Conservation (phyloP, 495 filamentous ascomycete species). For the Hypomontagnella monticulosa region DNA sequence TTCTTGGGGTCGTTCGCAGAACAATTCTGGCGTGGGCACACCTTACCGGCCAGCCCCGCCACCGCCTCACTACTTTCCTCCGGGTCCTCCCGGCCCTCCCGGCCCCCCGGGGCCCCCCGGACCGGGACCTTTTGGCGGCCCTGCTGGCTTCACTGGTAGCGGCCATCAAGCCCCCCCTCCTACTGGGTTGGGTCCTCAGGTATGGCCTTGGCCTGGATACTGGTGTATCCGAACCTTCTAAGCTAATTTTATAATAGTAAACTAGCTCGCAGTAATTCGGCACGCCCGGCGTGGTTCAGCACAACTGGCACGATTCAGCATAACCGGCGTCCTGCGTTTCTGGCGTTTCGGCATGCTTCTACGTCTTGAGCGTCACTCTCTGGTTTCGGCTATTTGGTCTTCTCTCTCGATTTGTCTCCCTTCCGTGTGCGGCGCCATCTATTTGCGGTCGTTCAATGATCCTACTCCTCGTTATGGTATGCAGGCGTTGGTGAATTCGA, state of each 20-base stretch:
- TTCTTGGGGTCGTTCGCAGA: slow-evolving; percentile 97
- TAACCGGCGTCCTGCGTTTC: slow-evolving; percentile 49
- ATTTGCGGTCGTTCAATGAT: slow-evolving; percentile 27
- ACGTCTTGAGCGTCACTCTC: slow-evolving; percentile 42
- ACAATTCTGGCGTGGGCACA: slow-evolving; percentile 98
- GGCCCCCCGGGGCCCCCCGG: slow-evolving; percentile 36
- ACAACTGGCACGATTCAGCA: slow-evolving; percentile 36
- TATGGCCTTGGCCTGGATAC: too few species aligned
- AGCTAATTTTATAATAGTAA: slow-evolving; percentile 28
- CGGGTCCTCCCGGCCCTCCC: slow-evolving; percentile 73
- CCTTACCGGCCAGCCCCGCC: slow-evolving; percentile 96
- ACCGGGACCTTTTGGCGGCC: slow-evolving; percentile 40
- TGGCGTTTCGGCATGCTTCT: slow-evolving; percentile 49
- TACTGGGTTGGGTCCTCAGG: slow-evolving; percentile 44
- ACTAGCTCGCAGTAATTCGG: slow-evolving; percentile 19
- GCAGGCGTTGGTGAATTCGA: slow-evolving; percentile 40
- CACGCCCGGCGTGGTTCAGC: background rate
- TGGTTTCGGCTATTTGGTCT: slow-evolving; percentile 43
- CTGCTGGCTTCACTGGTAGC: slow-evolving; percentile 39
- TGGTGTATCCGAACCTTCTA: too few species aligned
- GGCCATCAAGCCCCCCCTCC: slow-evolving; percentile 43
- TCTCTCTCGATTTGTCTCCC: slow-evolving; percentile 23
- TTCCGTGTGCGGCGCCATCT: slow-evolving; percentile 19
- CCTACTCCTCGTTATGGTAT: slow-evolving; percentile 33
- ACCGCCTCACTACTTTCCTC: slow-evolving; percentile 87